Base-by-base conservation (phyloP, 164 flowering plant genomes). In the Stephania japonica region DNA sequence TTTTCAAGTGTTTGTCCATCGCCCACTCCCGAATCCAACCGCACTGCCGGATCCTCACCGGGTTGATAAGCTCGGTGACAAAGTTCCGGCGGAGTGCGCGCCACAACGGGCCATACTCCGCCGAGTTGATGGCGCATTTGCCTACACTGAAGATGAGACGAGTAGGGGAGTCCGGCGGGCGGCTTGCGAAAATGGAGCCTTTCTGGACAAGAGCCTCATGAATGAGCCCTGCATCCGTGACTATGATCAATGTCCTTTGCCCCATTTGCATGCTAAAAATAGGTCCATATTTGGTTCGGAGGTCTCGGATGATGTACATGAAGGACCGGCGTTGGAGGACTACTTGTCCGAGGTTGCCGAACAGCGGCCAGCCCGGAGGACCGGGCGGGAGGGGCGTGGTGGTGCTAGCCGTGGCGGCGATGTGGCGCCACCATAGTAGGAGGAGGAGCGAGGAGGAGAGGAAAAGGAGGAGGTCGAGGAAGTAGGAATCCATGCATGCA, bases 241-340 rank as follows among this genome's bases (percentile, higher is more conserved):
- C 79, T 49, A 94, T 82, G 42, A 94, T 76, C 25, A 90, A 75
- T 0, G 94, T 91, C 5, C 97, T 87, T 56, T 90, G 92, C 1
- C 97, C 97, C 94, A 94, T 92, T 70, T 91, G 87, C 90, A 94
- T 81, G 81, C 94, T 92, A 86, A 94, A 94, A 67, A 92, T 90
- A 0, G 97, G 97, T 0, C 97, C 97, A 47, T 91, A 89, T 42
- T 83, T 85, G 42, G 65, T 25, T 12, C 91, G 87, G 43, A 92
- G 75, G 73, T 91, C 97, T 4, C 92, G 86, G 1, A 89, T 86
- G 0, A 90, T 71, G 74, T 79, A 88, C 73, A 90, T 86, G 90
- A 90, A 92, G 1, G 83, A 87, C 6, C 91, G 86, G 11, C 83
- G 80, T 69, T 90, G 89, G 81, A 89, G 87, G 70, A 87, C 50